Base-by-base conservation (phyloP, 257 asterid species). In the Forsythia suspensa region DNA sequence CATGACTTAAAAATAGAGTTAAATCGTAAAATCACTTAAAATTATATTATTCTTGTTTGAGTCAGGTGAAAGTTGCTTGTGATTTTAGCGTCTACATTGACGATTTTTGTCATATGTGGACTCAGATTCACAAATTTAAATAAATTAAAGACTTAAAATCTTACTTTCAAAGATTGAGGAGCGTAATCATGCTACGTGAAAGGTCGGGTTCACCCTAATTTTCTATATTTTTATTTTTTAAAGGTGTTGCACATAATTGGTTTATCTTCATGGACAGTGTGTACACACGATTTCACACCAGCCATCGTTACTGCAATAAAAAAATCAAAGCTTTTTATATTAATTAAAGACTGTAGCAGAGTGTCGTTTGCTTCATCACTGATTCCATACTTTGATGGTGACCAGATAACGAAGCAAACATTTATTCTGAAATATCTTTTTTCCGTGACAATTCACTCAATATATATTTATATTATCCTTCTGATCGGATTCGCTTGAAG, bases 361-460 rank as follows among this genome's bases (percentile, higher is more conserved):
- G 65, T 63, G 70, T 63, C 70, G 83, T 71, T 67, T 79, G 80
- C 85, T 81, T 76, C 84, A 81, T 76, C 75, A 84, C 80, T 75
- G 80, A 81, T 63, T 75, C 83, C 79, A 46, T 59, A 61, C 46
- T 55, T 79, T 70, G 88, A 85, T 80, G 65, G 84, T 77, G 85
- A 77, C 81, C 81, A 41, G 59, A 85, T 55, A 82, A 80, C 82
- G 89, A 80, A 80, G 77, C 79, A 21, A 51, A 52, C 78, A 72
- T 78, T 76, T 80, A 76, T 85, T 80, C 82, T 10, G 70, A 75
- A 70, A 51, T 73, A 73, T 78, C 77, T 59, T 59, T 77, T 78
- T 34, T 70, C 48, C 69, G 61, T 11, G 40, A 8, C 41, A 21
- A 63, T 10, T 63, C 70, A 63, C 70, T 63, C 70, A 15, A 81